These are phyloP conservation scores for Aspergillus sclerotialis DNA, from an alignment of 2,329 filamentous ascomycete species.

Conservation along the genomic window DNA sequence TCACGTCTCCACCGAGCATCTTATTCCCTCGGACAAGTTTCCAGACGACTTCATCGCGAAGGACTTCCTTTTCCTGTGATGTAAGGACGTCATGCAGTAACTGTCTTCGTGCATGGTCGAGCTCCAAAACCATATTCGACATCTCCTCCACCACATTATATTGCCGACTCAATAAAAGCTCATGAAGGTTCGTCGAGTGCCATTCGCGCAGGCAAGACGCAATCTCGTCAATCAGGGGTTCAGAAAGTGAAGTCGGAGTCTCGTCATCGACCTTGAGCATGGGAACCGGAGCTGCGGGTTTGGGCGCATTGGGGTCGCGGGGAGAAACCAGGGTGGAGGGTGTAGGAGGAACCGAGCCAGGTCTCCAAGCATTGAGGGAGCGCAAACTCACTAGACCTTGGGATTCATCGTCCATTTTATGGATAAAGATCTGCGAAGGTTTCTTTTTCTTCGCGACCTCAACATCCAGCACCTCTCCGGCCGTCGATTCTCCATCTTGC, in stretches of 20 bases:
- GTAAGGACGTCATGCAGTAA: constrained; percentile 93
- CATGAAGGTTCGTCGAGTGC: constrained; percentile 96
- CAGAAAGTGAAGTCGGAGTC: constrained; percentile 78
- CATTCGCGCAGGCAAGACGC: constrained; percentile 94
- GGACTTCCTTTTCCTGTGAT: constrained; percentile 66
- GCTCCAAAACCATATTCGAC: constrained; percentile 68
- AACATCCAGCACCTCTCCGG: constrained; percentile 24
- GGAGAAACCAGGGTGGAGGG: constrained; percentile 21
- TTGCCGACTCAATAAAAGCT: constrained; percentile 73
- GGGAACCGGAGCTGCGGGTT: constrained; percentile 85
- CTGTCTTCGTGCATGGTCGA: constrained; percentile 81
- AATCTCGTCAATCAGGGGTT: constrained; percentile 94
- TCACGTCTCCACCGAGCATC: constrained; percentile 84
- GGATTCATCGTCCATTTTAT: constrained; percentile 27
- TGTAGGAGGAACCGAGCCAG: constrained; percentile 27
- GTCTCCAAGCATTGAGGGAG: constrained; percentile 21
- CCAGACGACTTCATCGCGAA: constrained; percentile 91
- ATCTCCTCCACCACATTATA: constrained; percentile 77
- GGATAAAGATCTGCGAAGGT: constrained; percentile 33
- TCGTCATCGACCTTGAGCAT: constrained; percentile 98
- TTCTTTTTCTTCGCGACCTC: constrained; percentile 33
- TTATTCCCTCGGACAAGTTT: constrained; percentile 92
- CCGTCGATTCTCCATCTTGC: constrained; percentile 17
- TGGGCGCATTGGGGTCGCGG: constrained; percentile 57
- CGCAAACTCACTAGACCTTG: constrained; percentile 20